These are phyloP conservation scores for Blastobotrys ciferrii DNA, from an alignment of 1,139 yeast species.

Conservation along the genomic window DNA sequence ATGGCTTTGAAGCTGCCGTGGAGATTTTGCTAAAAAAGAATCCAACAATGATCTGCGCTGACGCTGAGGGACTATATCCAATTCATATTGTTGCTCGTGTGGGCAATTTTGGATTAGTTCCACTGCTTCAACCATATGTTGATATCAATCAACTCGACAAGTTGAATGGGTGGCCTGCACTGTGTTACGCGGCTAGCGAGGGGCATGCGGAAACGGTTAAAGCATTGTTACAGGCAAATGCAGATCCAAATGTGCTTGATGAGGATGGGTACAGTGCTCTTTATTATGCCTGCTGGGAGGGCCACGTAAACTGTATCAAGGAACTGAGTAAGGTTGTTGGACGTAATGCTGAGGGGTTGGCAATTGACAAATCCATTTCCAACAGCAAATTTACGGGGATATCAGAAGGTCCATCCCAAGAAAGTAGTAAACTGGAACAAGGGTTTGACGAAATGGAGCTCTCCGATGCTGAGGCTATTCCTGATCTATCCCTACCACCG, in stretches of 20 bases:
- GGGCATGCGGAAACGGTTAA: conserved; percentile 74
- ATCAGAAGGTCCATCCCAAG: background rate
- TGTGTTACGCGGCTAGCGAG: conserved; percentile 85
- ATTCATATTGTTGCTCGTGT: conserved; percentile 85
- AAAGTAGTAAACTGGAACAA: background rate
- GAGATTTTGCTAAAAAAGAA: conserved; percentile 51
- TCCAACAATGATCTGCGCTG: conserved; percentile 40
- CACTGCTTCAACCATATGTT: conserved; percentile 64
- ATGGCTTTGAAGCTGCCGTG: conserved; percentile 73
- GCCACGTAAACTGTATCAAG: conserved; percentile 76
- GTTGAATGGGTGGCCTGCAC: conserved; percentile 89
- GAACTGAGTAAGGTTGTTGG: conserved; percentile 45
- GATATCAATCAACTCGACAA: conserved; percentile 78
- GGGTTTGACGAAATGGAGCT: conserved; percentile 28
- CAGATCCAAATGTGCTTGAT: conserved; percentile 69
- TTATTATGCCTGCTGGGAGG: conserved; percentile 92
- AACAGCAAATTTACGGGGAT: background rate
- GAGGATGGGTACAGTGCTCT: conserved; percentile 81
- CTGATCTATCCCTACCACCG: conserved; percentile 89
- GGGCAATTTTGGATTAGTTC: conserved; percentile 70
- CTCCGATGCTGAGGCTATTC: conserved; percentile 65
- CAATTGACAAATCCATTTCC: conserved; percentile 13
- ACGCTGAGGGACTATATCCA: conserved; percentile 71
- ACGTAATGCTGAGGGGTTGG: conserved; percentile 3
- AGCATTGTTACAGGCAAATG: conserved; percentile 70